Evolutionary conservation across 805 yeast species (phyloP).

Genomic region (Kluyveromyces wickerhamii): DNA sequence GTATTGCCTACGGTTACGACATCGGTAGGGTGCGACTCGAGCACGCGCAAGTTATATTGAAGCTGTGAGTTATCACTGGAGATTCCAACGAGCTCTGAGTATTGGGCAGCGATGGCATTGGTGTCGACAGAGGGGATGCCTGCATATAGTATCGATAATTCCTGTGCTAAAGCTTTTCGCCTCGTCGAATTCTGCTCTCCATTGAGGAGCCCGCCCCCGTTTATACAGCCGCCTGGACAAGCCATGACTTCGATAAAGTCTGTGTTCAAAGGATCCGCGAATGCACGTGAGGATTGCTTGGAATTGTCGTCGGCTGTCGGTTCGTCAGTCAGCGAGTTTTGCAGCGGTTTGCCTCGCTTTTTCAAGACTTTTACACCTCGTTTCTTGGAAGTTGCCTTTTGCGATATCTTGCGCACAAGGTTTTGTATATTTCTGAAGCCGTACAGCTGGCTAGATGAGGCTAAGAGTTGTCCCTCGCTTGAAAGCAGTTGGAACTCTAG

Average conservation of each 20-base stretch:
- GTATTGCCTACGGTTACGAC: slow-evolving; percentile 20
- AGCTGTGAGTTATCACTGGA: no score
- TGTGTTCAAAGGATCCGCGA: slow-evolving; percentile 56
- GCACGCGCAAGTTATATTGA: slow-evolving; percentile 18
- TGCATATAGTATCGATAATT: slow-evolving; percentile 5
- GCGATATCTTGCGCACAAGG: slow-evolving; percentile 72
- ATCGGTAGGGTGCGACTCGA: slow-evolving; percentile 10
- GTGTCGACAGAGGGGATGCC: background rate
- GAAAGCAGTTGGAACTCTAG: slow-evolving; percentile 55
- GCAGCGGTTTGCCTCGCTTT: slow-evolving; percentile 27
- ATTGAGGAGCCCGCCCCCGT: slow-evolving; percentile 89
- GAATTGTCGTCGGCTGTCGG: slow-evolving; percentile 8
- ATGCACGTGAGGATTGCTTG: slow-evolving; percentile 14
- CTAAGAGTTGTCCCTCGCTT: slow-evolving; percentile 34
- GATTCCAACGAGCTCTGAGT: no score
- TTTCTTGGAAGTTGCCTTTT: slow-evolving; percentile 20
- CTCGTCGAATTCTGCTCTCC: slow-evolving; percentile 28
- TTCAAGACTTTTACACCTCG: slow-evolving; percentile 24
- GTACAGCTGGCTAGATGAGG: slow-evolving; percentile 61
- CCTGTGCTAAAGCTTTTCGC: slow-evolving; percentile 13
- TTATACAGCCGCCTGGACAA: slow-evolving; percentile 95
- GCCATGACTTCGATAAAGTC: slow-evolving; percentile 96
- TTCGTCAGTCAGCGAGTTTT: background rate
- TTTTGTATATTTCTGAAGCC: slow-evolving; percentile 95
- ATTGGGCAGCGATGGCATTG: background rate